Evolutionary conservation across 2,329 filamentous ascomycete genomes (phyloP), one percentile per base, ranked within the genome.

Genomic region (Fusarium sp.): DNA sequence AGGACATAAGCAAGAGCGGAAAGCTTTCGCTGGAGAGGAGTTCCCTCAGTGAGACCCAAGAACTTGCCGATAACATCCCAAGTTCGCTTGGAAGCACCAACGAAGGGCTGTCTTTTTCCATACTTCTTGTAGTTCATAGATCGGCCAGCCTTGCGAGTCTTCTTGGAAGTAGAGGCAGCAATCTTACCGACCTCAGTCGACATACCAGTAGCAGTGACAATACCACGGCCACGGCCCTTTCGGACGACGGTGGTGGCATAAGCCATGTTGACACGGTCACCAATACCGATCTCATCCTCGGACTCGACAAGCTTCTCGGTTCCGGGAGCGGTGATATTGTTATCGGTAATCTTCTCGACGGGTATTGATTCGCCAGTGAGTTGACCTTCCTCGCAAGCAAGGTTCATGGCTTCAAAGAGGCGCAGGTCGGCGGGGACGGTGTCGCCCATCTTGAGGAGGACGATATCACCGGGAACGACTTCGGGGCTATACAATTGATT

Each of bases 281-380:
- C 93, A 72, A 93, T 91, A 32, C 91, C 88, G 50, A 92, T 86
- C 50, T 90, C 86, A 22, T 82, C 82, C 70, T 87, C 85, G 8
- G 77, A 78, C 7, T 80, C 79, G 54, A 85, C 87, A 7, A 74
- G 75, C 64, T 79, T 89, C 80, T 83, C 90, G 78, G 80, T 85
- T 75, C 78, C 85, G 8, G 84, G 85, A 12, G 83, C 79, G 12
- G 76, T 60, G 30, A 88, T 86, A 67, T 84, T 82, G 75, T 86
- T 85, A 26, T 89, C 85, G 28, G 87, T 84, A 48, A 88, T 86
- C 84, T 95, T 93, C 79, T 91, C 89, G 32, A 93, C 91, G 12
- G 92, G 91, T 22, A 93, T 85, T 8, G 93, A 93, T 81, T 95
- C 93, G 78, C 93, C 93, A 12, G 93, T 95, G 50, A 95, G 87